phyloP scores from a whole-genome alignment of 2,329 filamentous ascomycete species.

The Fusarium palustre region DNA sequence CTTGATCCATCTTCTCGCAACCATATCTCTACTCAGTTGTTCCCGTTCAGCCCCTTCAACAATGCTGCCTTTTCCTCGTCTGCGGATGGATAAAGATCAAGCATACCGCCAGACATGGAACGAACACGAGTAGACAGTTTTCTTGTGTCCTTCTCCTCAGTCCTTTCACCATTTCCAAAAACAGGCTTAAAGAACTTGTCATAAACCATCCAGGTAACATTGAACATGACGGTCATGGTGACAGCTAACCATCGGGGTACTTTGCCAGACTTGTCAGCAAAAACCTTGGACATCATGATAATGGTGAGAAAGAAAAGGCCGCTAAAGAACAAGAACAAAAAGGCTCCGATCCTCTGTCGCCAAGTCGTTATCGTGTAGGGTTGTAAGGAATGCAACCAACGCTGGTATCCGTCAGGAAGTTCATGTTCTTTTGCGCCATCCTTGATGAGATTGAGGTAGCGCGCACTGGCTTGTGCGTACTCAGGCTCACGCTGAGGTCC shows the following conservation, averaged over 20 bases:
- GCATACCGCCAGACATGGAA: conserved; percentile 16
- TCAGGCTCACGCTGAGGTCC: conserved; percentile 68
- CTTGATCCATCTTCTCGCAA: not conserved
- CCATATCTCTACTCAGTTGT: not conserved
- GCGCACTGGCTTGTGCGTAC: conserved; percentile 84
- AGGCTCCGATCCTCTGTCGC: conserved; percentile 74
- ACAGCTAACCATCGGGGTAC: conserved; percentile 74
- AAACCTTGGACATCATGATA: conserved; percentile 56
- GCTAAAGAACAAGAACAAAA: conserved; percentile 71
- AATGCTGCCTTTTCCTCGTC: conserved; percentile 47
- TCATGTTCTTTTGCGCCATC: conserved; percentile 82
- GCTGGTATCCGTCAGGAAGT: conserved; percentile 82
- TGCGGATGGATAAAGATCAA: conserved; percentile 4
- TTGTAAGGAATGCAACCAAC: conserved; percentile 75
- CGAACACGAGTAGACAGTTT: conserved; percentile 5
- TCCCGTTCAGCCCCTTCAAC: conserved; percentile 24
- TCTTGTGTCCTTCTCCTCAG: conserved; percentile 50
- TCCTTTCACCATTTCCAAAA: conserved; percentile 90
- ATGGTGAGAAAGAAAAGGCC: conserved; percentile 66
- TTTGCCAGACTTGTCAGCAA: conserved; percentile 74
- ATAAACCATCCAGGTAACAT: conserved; percentile 59
- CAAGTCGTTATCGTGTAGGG: conserved; percentile 76
- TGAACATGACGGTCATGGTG: conserved; percentile 65
- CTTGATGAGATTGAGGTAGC: conserved; percentile 84
- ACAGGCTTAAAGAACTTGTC: conserved; percentile 63